phyloP scores from a whole-genome alignment of 2,329 filamentous ascomycete genomes.

The Penicillium janthinellum region DNA sequence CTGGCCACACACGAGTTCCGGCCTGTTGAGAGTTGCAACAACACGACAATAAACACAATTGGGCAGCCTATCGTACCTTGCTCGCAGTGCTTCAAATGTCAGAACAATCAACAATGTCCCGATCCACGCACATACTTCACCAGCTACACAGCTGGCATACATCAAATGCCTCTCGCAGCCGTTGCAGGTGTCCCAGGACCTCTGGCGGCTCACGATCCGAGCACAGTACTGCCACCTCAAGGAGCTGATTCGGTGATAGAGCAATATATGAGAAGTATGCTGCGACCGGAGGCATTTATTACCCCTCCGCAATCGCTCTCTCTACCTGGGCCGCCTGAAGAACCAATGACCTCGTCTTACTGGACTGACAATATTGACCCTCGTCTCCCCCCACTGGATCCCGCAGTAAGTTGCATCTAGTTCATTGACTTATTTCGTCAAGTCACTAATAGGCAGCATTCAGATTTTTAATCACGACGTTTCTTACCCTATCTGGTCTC shows the following conservation, averaged over 20 bases:
- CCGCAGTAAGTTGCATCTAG: conserved; percentile 1
- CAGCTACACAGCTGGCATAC: conserved; percentile 1
- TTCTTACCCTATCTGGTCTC: not conserved
- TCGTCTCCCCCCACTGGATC: conserved; percentile 2
- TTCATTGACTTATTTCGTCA: too few species aligned
- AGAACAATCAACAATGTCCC: not conserved
- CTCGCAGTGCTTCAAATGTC: conserved; percentile 7
- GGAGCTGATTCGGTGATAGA: conserved; percentile 10
- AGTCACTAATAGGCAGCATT: not conserved
- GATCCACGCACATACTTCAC: not conserved
- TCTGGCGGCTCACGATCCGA: not conserved
- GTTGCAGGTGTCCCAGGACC: not conserved
- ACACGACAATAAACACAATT: not conserved
- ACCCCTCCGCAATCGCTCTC: not conserved
- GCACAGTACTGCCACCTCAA: not conserved
- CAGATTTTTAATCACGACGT: not conserved
- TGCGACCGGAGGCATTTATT: conserved; percentile 15
- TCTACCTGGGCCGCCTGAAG: not conserved
- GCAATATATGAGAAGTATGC: conserved; percentile 12
- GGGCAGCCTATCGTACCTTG: not conserved
- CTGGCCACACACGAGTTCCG: not conserved
- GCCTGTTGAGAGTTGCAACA: not conserved
- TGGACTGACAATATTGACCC: conserved; percentile 17
- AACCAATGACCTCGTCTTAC: not conserved
- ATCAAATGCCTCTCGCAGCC: not conserved